Conservation (phyloP, 169 alveolate species). For the Plasmodium adleri region DNA sequence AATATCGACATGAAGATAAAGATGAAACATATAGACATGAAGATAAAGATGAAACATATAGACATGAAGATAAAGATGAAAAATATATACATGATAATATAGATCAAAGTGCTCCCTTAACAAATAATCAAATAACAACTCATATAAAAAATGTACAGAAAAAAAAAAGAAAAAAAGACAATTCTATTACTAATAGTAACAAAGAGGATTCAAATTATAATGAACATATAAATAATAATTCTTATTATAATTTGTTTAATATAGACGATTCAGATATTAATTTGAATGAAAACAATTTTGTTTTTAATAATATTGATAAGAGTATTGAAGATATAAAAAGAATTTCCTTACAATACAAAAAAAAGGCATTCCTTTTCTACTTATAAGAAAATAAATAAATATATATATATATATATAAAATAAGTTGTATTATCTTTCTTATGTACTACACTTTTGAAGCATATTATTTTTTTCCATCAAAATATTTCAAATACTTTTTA, state of each 20-base stretch:
- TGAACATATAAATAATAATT: neutral
- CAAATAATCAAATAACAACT: neutral
- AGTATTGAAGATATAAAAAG: slow-evolving; percentile 22
- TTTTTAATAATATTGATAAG: slow-evolving; percentile 22
- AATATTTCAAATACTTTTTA: no score
- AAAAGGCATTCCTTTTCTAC: slow-evolving; percentile 52
- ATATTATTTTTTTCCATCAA: no score
- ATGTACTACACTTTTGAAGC: no score
- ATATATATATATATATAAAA: no score
- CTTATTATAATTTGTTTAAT: neutral
- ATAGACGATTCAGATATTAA: slow-evolving; percentile 1
- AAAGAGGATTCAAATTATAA: neutral
- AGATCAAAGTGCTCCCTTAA: neutral
- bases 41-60: no score
- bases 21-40: no score
- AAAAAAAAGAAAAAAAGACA: neutral
- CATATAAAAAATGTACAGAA: neutral
- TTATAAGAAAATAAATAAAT: neutral
- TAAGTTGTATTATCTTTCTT: no score
- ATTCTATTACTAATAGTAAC: neutral
- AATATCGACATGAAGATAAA: no score
- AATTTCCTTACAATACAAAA: slow-evolving; percentile 24
- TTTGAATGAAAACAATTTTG: slow-evolving; percentile 14
- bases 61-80: no score
- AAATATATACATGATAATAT: no score